Base-by-base conservation (phyloP, 208 protist genomes). In the Trypanosoma vivax region DNA sequence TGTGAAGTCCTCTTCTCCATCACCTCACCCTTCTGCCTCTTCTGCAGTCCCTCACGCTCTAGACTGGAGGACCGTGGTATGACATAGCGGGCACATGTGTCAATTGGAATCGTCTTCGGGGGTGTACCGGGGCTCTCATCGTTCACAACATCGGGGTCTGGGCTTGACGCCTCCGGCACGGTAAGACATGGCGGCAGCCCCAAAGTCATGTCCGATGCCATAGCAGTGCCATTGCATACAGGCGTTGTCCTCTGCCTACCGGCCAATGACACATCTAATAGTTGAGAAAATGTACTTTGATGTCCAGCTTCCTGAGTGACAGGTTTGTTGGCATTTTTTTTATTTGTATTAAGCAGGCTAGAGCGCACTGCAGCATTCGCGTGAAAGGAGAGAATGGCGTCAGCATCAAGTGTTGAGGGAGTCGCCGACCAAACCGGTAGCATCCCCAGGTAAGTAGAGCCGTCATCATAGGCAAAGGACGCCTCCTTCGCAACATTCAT, bases 41-140 rank as follows among this genome's bases (percentile, higher is more conserved):
- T 23, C 25, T 56, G 39, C 9, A 24, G 39, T 24, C 21, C 39
- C 9, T 24, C n/a, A 9, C 11, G 1, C 3, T 34, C 18, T 19
- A 29, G 6, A 13, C 29, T 35, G n/a, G 19, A 16, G 16, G 24
- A 24, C 19, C n/a, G 45, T 55, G 57, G 57, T 31, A 56, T 19
- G 30, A 60, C 60, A 34, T 67, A 67, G 0, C 60, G 41, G 10
- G 60, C 60, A 40, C 60, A 60, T 18, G 59, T 47, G 42, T 67
- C 60, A 6, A 67, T 33, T 18, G 60, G 35, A 42, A 67, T 60
- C 0, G 37, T 9, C 10, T 21, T 23, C 14, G 60, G 60, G 7
- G 60, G 60, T 3, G 19, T 9, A 14, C 60, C 60, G 34, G 60
- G 60, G 31, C 23, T 41, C 3, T 48, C 29, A 16, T 2, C 37